phyloP scores from a whole-genome alignment of 2,329 filamentous ascomycete species.

The Diaporthe citrichinensis region DNA sequence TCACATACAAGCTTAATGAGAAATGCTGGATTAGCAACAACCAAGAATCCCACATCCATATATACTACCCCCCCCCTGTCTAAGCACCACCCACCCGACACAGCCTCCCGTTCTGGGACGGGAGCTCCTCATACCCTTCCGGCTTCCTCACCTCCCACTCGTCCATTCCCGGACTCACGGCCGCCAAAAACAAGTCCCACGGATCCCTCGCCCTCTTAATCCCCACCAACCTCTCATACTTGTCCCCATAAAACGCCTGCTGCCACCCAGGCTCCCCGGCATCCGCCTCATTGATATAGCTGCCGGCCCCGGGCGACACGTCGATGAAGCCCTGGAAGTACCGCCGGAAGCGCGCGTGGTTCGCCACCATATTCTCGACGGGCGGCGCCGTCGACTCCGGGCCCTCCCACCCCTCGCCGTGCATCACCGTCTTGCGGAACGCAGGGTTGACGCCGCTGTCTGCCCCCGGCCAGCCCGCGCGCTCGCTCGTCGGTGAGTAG shows the following conservation, averaged over 20 bases:
- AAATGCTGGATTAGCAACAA: no score
- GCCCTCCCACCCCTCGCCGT: slow-evolving; percentile 50
- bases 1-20: no score
- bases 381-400: slow-evolving; percentile 10
- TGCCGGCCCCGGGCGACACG: slow-evolving; percentile 48
- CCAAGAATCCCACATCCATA: no score
- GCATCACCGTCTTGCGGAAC: slow-evolving; percentile 60
- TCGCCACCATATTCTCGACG: slow-evolving; percentile 6
- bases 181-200: slow-evolving; percentile 53
- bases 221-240: slow-evolving; percentile 47
- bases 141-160: slow-evolving; percentile 24
- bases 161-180: neutral
- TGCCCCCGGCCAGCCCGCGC: slow-evolving; percentile 42
- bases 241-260: slow-evolving; percentile 50
- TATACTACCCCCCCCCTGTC: neutral
- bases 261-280: slow-evolving; percentile 50
- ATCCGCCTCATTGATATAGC: slow-evolving; percentile 56
- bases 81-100: neutral
- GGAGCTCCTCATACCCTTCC: neutral
- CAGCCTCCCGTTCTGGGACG: slow-evolving; percentile 18
- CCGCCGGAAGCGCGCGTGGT: slow-evolving; percentile 47
- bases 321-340: slow-evolving; percentile 44
- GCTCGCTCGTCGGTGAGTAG: slow-evolving; percentile 47
- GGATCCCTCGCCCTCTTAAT: slow-evolving; percentile 59
- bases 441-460: slow-evolving; percentile 63